Percentiles rank a stretch among this genome's conserved stretches.
phyloP scores from a whole-genome alignment of 768 basidiomycete species.

The Fomitopsis serialis region DNA sequence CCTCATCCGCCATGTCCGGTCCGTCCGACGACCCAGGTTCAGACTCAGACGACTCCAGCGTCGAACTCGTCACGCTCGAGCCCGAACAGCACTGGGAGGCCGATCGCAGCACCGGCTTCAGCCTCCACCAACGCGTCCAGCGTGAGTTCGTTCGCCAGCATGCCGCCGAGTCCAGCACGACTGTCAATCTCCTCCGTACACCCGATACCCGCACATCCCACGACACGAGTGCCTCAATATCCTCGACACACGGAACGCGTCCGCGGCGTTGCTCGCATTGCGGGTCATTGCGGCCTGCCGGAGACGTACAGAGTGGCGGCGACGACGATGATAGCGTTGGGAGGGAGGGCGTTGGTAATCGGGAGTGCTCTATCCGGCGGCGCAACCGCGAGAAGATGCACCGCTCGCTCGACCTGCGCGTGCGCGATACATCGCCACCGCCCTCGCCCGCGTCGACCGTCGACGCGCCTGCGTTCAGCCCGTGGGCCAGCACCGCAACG shows the following conservation, averaged over 20 bases:
- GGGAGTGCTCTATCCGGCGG: not conserved
- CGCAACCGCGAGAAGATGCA: not conserved
- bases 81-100: constrained; percentile 38
- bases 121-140: constrained; percentile 35
- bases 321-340: constrained; percentile 3
- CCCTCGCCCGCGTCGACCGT: constrained; percentile 9
- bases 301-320: constrained; percentile 6
- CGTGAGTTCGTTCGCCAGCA: constrained; percentile 23
- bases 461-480: constrained; percentile 7
- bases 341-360: not conserved
- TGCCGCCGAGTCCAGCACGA: not conserved
- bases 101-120: constrained; percentile 37
- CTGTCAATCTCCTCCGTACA: not conserved
- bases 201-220: constrained; percentile 3
- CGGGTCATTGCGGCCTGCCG: constrained; percentile 12
- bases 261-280: constrained; percentile 16
- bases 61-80: constrained; percentile 50
- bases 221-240: not conserved
- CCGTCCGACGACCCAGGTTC: too few species aligned
- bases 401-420: not conserved
- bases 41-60: constrained; percentile 19
- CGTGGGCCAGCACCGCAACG: constrained; percentile 17
- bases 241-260: not conserved
- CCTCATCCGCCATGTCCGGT: too few species aligned
- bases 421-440: not conserved